Evolutionary conservation across 2,329 filamentous ascomycete species (phyloP).

Genomic region (Mariannaea sp.): DNA sequence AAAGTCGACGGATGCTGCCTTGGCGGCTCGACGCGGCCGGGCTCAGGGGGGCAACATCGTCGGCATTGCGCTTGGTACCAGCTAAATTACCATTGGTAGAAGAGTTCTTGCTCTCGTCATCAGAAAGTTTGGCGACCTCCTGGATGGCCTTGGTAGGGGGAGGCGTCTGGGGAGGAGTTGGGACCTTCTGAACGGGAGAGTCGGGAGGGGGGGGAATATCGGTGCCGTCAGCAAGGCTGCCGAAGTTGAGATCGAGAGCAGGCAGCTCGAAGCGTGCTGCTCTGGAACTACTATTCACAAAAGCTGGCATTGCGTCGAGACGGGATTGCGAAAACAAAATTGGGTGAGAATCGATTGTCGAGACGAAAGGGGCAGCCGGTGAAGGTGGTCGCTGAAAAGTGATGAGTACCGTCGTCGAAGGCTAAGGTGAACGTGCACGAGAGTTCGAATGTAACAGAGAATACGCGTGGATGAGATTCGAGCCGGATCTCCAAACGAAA

Average conservation of each 20-base stretch:
- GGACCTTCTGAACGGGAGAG: conserved; percentile 57
- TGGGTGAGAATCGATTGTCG: conserved; percentile 18
- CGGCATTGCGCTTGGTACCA: conserved; percentile 55
- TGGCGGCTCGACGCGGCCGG: conserved; percentile 57
- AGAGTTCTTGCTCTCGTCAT: conserved; percentile 33
- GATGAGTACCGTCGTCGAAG: conserved; percentile 18
- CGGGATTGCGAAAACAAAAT: conserved; percentile 17
- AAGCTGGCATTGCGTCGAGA: conserved; percentile 40
- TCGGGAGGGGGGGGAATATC: conserved; percentile 63
- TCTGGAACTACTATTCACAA: conserved; percentile 36
- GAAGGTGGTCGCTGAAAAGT: conserved; percentile 18
- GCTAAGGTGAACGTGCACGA: no score
- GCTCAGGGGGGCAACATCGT: conserved; percentile 58
- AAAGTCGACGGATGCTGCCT: conserved; percentile 61
- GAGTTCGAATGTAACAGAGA: no score
- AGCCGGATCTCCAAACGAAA: conserved; percentile 3
- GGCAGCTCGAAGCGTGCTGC: conserved; percentile 59
- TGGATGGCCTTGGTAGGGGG: conserved; percentile 35
- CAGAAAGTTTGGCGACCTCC: conserved; percentile 25
- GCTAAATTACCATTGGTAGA: conserved; percentile 49
- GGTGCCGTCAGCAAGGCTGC: conserved; percentile 64
- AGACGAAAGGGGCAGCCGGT: conserved; percentile 6
- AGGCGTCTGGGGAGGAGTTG: conserved; percentile 49
- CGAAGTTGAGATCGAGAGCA: conserved; percentile 62
- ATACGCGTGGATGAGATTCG: background rate